Conservation (phyloP, 345 rosid genomes). For the Euphorbia lathyris region DNA sequence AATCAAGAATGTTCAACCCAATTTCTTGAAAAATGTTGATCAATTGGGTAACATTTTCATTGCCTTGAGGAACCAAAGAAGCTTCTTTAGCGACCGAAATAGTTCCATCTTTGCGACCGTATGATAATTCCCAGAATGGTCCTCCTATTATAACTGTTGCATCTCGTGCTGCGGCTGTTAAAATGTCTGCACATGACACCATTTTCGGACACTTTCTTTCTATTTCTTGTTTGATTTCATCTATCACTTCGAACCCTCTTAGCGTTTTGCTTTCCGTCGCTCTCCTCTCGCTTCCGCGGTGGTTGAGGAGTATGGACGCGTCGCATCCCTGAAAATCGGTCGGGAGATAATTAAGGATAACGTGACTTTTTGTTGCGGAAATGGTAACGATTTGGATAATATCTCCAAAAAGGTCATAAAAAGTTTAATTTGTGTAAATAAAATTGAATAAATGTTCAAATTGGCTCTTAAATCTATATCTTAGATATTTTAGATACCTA, state of each 20-base stretch:
- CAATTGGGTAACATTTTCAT: slow-evolving; percentile 18
- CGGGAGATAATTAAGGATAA: no score
- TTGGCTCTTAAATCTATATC: no score
- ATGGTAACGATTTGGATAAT: no score
- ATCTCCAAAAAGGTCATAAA: no score
- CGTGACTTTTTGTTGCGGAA: no score
- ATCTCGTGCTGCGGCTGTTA: slow-evolving; percentile 27
- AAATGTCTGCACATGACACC: slow-evolving; percentile 27
- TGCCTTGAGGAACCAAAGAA: slow-evolving; percentile 22
- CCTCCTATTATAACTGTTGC: slow-evolving; percentile 21
- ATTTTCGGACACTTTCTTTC: slow-evolving; percentile 22
- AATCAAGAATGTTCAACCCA: slow-evolving; percentile 20
- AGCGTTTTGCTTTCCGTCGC: slow-evolving; percentile 18
- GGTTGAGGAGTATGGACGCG: slow-evolving; percentile 18
- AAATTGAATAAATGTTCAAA: no score
- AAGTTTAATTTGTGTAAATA: no score
- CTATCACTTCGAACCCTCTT: slow-evolving; percentile 23
- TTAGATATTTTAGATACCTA: no score
- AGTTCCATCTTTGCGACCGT: slow-evolving; percentile 22
- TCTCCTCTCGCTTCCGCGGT: slow-evolving; percentile 23
- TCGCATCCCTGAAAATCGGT: slow-evolving; percentile 22
- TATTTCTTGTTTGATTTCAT: slow-evolving; percentile 21
- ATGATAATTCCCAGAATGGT: slow-evolving; percentile 22
- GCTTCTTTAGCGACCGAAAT: slow-evolving; percentile 19
- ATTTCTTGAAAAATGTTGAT: slow-evolving; percentile 13